Base-by-base conservation (phyloP, 805 yeast species). In the Candida bentonensis region DNA sequence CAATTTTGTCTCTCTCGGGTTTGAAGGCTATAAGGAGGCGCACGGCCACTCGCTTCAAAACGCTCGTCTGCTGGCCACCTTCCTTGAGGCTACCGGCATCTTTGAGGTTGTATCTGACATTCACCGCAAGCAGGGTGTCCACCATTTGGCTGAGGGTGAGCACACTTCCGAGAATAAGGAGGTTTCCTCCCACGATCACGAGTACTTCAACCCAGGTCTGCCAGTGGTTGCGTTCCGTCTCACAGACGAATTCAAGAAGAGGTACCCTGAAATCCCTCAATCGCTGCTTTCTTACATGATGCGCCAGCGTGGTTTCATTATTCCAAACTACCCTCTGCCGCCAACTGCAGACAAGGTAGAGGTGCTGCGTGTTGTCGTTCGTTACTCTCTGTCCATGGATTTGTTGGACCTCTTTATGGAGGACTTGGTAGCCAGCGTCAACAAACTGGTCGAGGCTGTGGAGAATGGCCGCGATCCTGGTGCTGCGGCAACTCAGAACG, bases 201-300 rank as follows among this genome's bases (percentile, higher is more conserved):
- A 65, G 22, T 60, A 59, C 22, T 86, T 66, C 65, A 71, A 74
- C 54, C 78, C 82, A 1, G 95, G 95, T 2, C 71, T 87, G 48
- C 96, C 96, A 2, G 92, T 87, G 26, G 95, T 86, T 39, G 82
- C 96, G 0, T 87, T 86, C 71, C 76, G 76, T 57, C 74, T 87
- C 52, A 72, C 83, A 2, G 66, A 76, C 43, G 67, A 68, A 30
- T 74, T 87, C 59, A 58, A 63, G 36, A 57, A 70, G 39, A 58
- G 69, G 36, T 83, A 78, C 59, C 92, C 95, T 2, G 85, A 78
- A 60, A 73, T 87, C 45, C 95, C 94, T 7, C 96, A 88, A 62
- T 70, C 79, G 15, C 69, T 83, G 47, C 61, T 87, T 22, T 79
- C 95, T 0, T 68, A 78, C 13, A 58, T 86, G 60, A 66, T 87